Base-by-base conservation (phyloP, 345 rosid genomes). In the Diplotaxis tenuifolia region DNA sequence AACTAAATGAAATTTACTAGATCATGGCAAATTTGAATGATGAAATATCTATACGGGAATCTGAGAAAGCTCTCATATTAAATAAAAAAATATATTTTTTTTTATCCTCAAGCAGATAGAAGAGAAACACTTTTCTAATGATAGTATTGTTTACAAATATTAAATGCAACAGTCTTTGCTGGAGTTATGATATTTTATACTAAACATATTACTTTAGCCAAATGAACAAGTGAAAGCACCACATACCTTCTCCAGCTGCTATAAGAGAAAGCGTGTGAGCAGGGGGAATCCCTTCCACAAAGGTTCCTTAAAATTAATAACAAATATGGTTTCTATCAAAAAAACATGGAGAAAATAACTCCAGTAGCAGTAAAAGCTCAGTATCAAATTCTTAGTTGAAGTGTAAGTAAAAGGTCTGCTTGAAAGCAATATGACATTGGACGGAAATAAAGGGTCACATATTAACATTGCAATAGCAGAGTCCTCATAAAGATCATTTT, bases 221-320 rank as follows among this genome's bases (percentile, higher is more conserved):
- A 62, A 58, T 49, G 65, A 67, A 76, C 65, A 73, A 20, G 74
- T 61, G 38, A 61, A 52, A 54, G 63, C 65, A 60, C 71, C 61
- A 31, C 80, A 75, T 71, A 85, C 99, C 99, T 96, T 96, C 99
- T 76, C 99, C 99, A 79, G 99, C 92, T 31, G 99, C 99, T 69
- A 96, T 92, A 76, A 96, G 88, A 61, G 99, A 96, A 55, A 96
- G 98, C 23, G 90, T 93, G 82, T 96, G 99, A 65, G 98, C 99
- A 76, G 99, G 96, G 72, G 99, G 92, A 66, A 96, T 75, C 74
- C 99, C 99, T 79, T 96, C 99, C 31, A 96, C 93, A 81, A 86
- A 96, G 73, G 97, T 96, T 83, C 99, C 99, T 98, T 96, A 70
- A 9, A 68, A 82, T 64, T 50, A 78, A 53, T 23, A 40, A 62